Conservation (phyloP, 129 eudicot species). For the Silybum marianum region DNA sequence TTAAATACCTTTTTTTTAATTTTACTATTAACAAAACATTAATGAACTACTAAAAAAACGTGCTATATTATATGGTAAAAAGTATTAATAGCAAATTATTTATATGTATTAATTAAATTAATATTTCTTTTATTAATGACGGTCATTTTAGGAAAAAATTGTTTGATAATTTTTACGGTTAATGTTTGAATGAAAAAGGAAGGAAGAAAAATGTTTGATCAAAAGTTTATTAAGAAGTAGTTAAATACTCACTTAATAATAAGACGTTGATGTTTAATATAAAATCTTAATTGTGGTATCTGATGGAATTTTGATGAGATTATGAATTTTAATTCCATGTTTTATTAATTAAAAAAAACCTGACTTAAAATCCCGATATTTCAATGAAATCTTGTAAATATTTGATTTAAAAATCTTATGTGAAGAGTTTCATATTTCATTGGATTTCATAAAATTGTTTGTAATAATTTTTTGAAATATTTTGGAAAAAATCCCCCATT, state of each 20-base stretch:
- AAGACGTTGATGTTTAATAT: too few relatives aligned
- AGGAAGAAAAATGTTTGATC: not conserved
- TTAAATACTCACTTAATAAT: not conserved
- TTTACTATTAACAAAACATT: not conserved
- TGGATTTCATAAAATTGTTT: not conserved
- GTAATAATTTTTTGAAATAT: not conserved
- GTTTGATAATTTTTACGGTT: not conserved
- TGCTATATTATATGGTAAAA: not conserved
- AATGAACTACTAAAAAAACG: not conserved
- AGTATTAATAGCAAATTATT: too few relatives aligned
- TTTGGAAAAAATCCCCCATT: too few relatives aligned
- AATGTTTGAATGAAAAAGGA: not conserved
- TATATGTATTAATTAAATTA: too few relatives aligned
- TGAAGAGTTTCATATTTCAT: not conserved
- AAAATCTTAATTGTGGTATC: too few relatives aligned
- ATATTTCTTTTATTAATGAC: too few relatives aligned
- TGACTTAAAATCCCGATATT: too few relatives aligned
- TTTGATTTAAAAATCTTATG: not conserved
- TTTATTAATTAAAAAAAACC: not conserved
- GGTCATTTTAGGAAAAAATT: not conserved
- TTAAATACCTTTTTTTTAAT: too few relatives aligned
- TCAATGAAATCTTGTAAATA: not conserved
- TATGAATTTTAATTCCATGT: not conserved
- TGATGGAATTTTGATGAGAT: not conserved
- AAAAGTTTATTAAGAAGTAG: not conserved